phyloP scores from a whole-genome alignment of 805 yeast species.

The Phaffomyces antillensis region DNA sequence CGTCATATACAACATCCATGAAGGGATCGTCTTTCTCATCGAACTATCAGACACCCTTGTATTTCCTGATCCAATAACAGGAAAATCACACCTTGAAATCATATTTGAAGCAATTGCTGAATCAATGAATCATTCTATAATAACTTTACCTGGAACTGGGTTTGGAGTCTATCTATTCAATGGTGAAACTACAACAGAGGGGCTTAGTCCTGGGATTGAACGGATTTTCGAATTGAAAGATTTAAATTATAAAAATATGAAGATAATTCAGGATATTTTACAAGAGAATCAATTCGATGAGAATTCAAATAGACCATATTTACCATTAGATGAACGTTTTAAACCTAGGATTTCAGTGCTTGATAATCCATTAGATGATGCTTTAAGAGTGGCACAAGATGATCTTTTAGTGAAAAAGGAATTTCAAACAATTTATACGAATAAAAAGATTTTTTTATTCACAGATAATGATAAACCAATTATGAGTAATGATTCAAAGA shows the following conservation, averaged over 20 bases:
- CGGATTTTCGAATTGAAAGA: constrained; percentile 46
- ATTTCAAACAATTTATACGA: constrained; percentile 39
- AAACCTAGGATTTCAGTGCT: constrained; percentile 19
- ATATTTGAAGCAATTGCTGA: constrained; percentile 52
- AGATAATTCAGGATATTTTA: constrained; percentile 42
- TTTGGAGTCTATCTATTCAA: constrained; percentile 66
- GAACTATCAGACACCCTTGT: constrained; percentile 47
- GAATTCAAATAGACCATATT: constrained; percentile 11
- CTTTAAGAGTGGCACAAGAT: constrained; percentile 47
- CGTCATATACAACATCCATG: constrained; percentile 39
- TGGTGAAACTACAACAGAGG: constrained; percentile 30
- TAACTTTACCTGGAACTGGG: constrained; percentile 61
- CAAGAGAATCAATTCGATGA: constrained; percentile 30
- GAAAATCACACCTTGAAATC: constrained; percentile 38
- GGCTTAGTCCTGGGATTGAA: constrained; percentile 36
- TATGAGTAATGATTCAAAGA: constrained; percentile 30
- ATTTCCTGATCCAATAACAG: constrained; percentile 27
- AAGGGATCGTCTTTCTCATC: constrained; percentile 57
- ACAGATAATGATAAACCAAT: constrained; percentile 72
- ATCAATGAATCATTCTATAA: constrained; percentile 59
- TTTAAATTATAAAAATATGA: constrained; percentile 52
- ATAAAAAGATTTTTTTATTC: constrained; percentile 58
- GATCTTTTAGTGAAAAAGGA: constrained; percentile 40
- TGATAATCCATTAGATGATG: constrained; percentile 29
- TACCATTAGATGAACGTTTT: constrained; percentile 25